Conservation (phyloP, 2,329 filamentous ascomycete species). For the Ceratocystis papillata region DNA sequence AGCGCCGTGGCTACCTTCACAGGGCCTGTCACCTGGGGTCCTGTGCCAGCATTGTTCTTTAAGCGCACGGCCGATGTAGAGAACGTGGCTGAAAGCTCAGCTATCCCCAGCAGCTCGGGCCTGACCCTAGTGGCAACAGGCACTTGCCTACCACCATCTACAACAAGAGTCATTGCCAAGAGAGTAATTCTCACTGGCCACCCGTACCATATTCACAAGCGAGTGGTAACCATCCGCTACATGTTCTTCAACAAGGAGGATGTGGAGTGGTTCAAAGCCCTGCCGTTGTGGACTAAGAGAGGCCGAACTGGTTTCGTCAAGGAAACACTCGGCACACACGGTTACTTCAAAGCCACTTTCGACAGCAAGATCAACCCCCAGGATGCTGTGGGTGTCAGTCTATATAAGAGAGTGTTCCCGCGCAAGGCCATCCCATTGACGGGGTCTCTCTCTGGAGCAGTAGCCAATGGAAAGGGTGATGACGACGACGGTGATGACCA, state of each 20-base stretch:
- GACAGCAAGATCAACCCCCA: constrained; percentile 93
- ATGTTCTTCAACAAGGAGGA: constrained; percentile 99
- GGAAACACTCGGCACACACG: constrained; percentile 87
- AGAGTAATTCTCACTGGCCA: constrained; percentile 89
- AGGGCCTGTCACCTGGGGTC: constrained; percentile 84
- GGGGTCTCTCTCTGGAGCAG: constrained; percentile 36
- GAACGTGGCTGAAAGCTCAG: constrained; percentile 36
- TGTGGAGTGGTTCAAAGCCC: constrained; percentile 92
- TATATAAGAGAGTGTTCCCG: constrained; percentile 81
- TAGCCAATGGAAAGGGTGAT: constrained; percentile 21
- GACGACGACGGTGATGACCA: constrained; percentile 25
- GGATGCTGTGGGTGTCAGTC: constrained; percentile 80
- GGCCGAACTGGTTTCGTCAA: constrained; percentile 86
- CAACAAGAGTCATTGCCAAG: constrained; percentile 76
- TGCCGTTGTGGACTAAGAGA: constrained; percentile 87
- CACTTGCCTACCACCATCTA: constrained; percentile 69
- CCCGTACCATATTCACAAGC: constrained; percentile 98
- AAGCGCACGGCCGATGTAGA: constrained; percentile 42
- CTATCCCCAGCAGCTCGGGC: constrained; percentile 34
- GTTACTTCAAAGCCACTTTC: constrained; percentile 99
- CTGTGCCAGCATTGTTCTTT: constrained; percentile 84
- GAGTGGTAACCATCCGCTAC: constrained; percentile 90
- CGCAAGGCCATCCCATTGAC: constrained; percentile 47
- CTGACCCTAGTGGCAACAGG: constrained; percentile 75
- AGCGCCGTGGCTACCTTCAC: constrained; percentile 83